phyloP scores from a whole-genome alignment of 306 rosid species.

The Canavalia gladiata region DNA sequence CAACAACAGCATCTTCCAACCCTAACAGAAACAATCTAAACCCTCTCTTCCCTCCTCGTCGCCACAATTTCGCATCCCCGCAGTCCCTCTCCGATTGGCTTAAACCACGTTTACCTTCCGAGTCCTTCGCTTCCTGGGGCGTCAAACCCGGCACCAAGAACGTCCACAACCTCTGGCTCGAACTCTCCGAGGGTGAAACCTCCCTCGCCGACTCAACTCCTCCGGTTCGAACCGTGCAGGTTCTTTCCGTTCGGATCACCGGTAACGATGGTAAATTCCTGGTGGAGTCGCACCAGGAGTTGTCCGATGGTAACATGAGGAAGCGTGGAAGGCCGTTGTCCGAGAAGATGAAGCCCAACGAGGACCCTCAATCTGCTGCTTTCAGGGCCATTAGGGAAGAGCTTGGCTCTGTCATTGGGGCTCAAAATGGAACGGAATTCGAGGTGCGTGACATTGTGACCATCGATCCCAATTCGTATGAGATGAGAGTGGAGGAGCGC shows the following conservation, averaged over 20 bases:
- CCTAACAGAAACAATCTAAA: slow-evolving; percentile 1
- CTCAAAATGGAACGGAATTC: background rate
- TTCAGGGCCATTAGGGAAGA: slow-evolving; percentile 81
- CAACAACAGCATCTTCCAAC: slow-evolving; percentile 3
- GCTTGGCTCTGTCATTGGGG: slow-evolving; percentile 72
- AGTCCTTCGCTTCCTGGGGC: slow-evolving; percentile 93
- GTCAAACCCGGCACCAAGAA: slow-evolving; percentile 91
- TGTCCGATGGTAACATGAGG: slow-evolving; percentile 76
- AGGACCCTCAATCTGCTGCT: slow-evolving; percentile 81
- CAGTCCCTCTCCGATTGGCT: slow-evolving; percentile 92
- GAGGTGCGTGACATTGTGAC: slow-evolving; percentile 53
- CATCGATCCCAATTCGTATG: slow-evolving; percentile 78
- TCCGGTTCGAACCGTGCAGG: slow-evolving; percentile 90
- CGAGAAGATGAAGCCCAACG: slow-evolving; percentile 94
- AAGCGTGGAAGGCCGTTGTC: slow-evolving; percentile 81
- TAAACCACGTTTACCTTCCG: slow-evolving; percentile 78
- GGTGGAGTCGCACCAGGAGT: slow-evolving; percentile 78
- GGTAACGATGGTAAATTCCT: slow-evolving; percentile 56
- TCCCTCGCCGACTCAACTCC: slow-evolving; percentile 78
- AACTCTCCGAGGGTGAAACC: slow-evolving; percentile 86
- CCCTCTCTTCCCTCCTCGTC: slow-evolving; percentile 32
- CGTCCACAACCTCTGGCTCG: slow-evolving; percentile 98
- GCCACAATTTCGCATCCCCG: slow-evolving; percentile 68
- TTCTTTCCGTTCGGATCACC: slow-evolving; percentile 65
- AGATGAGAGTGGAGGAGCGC: slow-evolving; percentile 81